phyloP scores from a whole-genome alignment of 257 asterid species.

The Primulina huaijiensis region DNA sequence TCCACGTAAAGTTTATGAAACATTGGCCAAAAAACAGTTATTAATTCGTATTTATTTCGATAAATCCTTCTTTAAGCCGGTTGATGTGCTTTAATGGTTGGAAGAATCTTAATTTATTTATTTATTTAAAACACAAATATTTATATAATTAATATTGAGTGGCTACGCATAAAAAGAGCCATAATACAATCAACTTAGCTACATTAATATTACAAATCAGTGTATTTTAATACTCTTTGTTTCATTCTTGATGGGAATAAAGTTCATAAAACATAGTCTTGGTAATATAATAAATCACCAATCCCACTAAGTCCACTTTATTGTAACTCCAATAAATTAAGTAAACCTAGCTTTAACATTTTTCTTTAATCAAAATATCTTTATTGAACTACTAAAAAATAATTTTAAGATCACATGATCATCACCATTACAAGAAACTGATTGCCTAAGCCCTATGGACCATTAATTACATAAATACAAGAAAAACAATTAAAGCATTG shows the following conservation, averaged over 20 bases:
- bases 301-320: constrained; percentile 33
- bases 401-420: no score
- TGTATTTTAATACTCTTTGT: not conserved
- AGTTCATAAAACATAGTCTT: constrained; percentile 14
- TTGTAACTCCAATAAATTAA: not conserved
- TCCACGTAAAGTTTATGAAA: constrained; percentile 15
- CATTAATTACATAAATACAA: not conserved
- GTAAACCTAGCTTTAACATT: not conserved
- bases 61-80: constrained; percentile 6
- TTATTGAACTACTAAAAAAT: not conserved
- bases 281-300: constrained; percentile 32
- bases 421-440: no score
- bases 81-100: constrained; percentile 30
- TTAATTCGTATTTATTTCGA: not conserved
- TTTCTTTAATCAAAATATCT: not conserved
- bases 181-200: not conserved
- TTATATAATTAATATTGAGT: no score
- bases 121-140: no score
- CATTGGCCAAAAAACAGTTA: not conserved
- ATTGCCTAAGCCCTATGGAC: no score
- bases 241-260: not conserved
- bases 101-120: constrained; percentile 27
- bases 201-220: not conserved
- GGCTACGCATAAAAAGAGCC: not conserved
- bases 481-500: not conserved